Evolutionary conservation across 2,329 filamentous ascomycete genomes (phyloP), one percentile per base, ranked within the genome.

Genomic region (Ascochyta fabae): DNA sequence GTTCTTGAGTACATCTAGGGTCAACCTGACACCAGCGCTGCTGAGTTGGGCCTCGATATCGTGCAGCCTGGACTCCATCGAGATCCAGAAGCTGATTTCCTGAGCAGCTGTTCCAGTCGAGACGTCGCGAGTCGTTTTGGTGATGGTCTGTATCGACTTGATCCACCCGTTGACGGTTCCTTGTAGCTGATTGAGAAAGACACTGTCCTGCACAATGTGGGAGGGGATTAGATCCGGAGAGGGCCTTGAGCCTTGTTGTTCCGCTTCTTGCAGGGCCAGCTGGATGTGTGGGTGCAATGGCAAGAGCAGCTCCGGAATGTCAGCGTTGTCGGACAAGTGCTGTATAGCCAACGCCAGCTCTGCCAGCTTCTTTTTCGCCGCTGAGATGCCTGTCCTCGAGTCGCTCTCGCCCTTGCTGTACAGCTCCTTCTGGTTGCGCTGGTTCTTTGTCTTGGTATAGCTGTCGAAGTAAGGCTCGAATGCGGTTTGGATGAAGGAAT

Each of bases 81-180:
- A 96, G 46, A 99, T 77, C 95, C 95, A 99, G 72, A 99, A 99
- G 76, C 97, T 97, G 76, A 99, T 96, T 76, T 99, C 95, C 75
- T 98, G 95, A 53, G 91, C 94, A 29, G 95, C 95, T 22, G 92
- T 96, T 29, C 87, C 83, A 62, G 84, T 83, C 74, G 88, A 73
- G 0, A 91, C 87, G 67, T 99, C 95, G 69, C 92, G 88, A 36
- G 92, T 91, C 81, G 96, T 90, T 78, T 96, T 96, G 35, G 95
- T 99, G 66, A 97, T 96, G 43, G 89, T 89, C 75, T 97, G 94
- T 62, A 99, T 99, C 10, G 94, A 96, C 79, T 96, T 96, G 79
- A 99, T 99, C 95, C 95, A 99, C 60, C 89, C 88, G 75, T 98
- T 99, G 58, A 98, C 95, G 44, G 89, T 95, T 46, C 91, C 89